Evolutionary conservation across 345 rosid genomes (phyloP).

Genomic region (Syzygium jambos): DNA sequence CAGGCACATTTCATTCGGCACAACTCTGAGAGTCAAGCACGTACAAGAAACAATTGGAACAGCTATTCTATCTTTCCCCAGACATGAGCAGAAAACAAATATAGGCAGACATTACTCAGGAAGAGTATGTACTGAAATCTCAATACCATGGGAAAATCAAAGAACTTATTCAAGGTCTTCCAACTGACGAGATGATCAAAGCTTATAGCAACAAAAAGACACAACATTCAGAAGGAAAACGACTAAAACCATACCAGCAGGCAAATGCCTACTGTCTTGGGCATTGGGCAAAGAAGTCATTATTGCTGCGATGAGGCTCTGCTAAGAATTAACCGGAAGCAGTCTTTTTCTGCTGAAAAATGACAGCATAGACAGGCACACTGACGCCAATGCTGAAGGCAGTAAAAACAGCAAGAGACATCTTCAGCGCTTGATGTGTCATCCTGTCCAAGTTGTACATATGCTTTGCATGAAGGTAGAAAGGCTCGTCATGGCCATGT

Average conservation of each 20-base stretch:
- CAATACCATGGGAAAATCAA: neutral
- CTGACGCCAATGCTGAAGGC: constrained; percentile 87
- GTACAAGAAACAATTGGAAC: neutral
- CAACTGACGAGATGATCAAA: neutral
- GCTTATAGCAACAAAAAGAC: neutral
- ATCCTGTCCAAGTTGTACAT: constrained; percentile 98
- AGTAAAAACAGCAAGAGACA: constrained; percentile 73
- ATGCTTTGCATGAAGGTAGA: constrained; percentile 85
- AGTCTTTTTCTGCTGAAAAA: constrained; percentile 94
- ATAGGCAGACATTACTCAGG: neutral
- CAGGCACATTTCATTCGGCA: neutral
- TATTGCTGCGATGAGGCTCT: neutral
- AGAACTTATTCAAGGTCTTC: neutral
- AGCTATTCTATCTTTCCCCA: neutral
- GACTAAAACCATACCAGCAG: neutral
- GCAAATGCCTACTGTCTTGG: neutral
- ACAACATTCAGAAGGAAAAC: neutral
- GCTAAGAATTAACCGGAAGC: constrained; percentile 38
- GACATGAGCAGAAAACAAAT: neutral
- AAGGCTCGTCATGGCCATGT: constrained; percentile 61
- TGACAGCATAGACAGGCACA: constrained; percentile 82
- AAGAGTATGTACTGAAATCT: neutral
- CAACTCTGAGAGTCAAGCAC: neutral
- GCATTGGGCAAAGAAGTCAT: neutral
- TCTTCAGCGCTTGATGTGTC: constrained; percentile 70